Conservation (phyloP, 2,329 filamentous ascomycete species). For the Didymosphaeria variabile region DNA sequence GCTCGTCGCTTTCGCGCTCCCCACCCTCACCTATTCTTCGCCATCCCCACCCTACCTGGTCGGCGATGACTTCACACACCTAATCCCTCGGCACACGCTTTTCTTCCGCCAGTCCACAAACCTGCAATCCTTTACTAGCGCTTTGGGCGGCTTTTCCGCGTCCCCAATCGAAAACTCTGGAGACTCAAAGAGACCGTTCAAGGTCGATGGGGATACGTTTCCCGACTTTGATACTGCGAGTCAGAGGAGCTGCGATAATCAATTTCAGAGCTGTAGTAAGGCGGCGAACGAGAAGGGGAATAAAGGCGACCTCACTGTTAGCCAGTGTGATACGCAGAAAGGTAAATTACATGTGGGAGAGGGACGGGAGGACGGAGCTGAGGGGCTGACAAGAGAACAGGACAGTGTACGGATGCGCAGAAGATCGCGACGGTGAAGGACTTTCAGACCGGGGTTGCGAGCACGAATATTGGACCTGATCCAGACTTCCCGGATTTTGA, state of each 20-base stretch:
- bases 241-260: slow-evolving; percentile 69
- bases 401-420: slow-evolving; percentile 40
- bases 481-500: slow-evolving; percentile 50
- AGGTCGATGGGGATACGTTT: slow-evolving; percentile 55
- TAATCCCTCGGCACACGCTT: slow-evolving; percentile 43
- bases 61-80: slow-evolving; percentile 32
- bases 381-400: slow-evolving; percentile 23
- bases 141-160: slow-evolving; percentile 62
- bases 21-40: slow-evolving; percentile 30
- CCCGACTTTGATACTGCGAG: slow-evolving; percentile 63
- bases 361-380: not conserved
- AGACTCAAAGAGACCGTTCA: slow-evolving; percentile 56
- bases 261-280: slow-evolving; percentile 66
- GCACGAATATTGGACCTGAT: slow-evolving; percentile 48
- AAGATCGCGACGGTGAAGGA: slow-evolving; percentile 37
- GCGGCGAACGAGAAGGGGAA: slow-evolving; percentile 60
- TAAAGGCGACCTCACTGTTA: slow-evolving; percentile 50
- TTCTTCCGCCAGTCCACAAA: slow-evolving; percentile 44
- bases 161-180: slow-evolving; percentile 61
- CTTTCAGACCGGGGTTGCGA: slow-evolving; percentile 35
- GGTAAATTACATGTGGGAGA: slow-evolving; percentile 16
- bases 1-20: slow-evolving; percentile 28
- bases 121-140: slow-evolving; percentile 52
- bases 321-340: slow-evolving; percentile 66
- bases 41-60: slow-evolving; percentile 39